These are phyloP conservation scores for Yarrowia porcina DNA, from an alignment of 805 yeast species.

Conservation along the genomic window DNA sequence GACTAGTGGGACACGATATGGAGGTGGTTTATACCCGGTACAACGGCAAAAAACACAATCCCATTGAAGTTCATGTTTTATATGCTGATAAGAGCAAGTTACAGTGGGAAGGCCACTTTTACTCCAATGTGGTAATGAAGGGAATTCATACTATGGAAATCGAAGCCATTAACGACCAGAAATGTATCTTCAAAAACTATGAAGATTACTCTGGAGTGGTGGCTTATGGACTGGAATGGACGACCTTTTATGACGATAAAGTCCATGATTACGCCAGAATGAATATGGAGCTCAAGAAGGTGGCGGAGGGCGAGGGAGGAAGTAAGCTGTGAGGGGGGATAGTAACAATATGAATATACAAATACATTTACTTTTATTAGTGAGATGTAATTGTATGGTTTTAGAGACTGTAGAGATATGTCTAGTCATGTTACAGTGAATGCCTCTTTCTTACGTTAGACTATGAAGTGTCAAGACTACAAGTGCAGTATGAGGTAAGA, in stretches of 20 bases:
- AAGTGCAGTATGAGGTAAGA: too few species aligned
- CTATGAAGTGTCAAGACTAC: too few species aligned
- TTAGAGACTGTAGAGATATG: too few species aligned
- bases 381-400: too few species aligned
- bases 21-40: background rate
- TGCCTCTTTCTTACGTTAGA: too few species aligned
- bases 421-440: too few species aligned
- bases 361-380: too few species aligned
- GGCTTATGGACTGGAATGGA: slow-evolving; percentile 5
- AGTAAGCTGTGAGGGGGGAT: too few species aligned
- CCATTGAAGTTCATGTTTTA: background rate
- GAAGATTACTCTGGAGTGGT: slow-evolving; percentile 1
- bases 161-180: background rate
- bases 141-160: background rate
- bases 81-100: background rate
- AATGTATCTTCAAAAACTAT: slow-evolving; percentile 4
- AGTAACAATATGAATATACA: too few species aligned
- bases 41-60: background rate
- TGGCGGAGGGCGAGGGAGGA: background rate
- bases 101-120: slow-evolving; percentile 3
- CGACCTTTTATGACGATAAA: background rate
- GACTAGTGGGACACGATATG: background rate
- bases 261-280: slow-evolving; percentile 3
- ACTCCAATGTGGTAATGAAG: background rate
- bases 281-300: slow-evolving; percentile 5